Conservation (phyloP, 805 yeast genomes). For the Schizosaccharomyces lindneri region DNA sequence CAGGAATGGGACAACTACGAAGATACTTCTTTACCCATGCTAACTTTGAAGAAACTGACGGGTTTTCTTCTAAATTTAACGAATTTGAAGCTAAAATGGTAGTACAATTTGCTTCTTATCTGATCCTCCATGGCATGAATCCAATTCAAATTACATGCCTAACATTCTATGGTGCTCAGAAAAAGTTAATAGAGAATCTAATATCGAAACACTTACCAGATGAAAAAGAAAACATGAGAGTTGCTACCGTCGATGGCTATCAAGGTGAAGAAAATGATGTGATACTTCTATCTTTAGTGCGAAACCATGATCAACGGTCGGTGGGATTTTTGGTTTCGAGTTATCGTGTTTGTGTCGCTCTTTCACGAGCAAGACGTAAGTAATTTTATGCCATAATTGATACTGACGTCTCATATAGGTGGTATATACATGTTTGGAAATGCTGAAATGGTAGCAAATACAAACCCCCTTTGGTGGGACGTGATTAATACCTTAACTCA, state of each 20-base stretch:
- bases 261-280: constrained; percentile 93
- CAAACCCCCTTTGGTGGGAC: background rate
- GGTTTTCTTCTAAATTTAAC: background rate
- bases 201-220: background rate
- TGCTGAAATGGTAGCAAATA: background rate
- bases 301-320: constrained; percentile 39
- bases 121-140: background rate
- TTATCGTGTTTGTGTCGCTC: constrained; percentile 76
- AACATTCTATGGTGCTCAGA: background rate
- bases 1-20: background rate
- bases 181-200: background rate
- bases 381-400: background rate
- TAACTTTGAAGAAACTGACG: background rate
- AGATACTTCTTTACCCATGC: background rate
- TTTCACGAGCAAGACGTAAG: constrained; percentile 72
- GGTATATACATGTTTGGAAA: background rate
- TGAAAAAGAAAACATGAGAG: background rate
- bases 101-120: background rate
- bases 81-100: background rate
- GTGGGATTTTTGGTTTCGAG: constrained; percentile 65
- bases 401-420: background rate
- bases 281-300: constrained; percentile 66
- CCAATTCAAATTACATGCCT: background rate
- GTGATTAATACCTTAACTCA: background rate
- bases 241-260: constrained; percentile 65